Conservation (phyloP, 345 rosid genomes). For the Microthlaspi erraticum region DNA sequence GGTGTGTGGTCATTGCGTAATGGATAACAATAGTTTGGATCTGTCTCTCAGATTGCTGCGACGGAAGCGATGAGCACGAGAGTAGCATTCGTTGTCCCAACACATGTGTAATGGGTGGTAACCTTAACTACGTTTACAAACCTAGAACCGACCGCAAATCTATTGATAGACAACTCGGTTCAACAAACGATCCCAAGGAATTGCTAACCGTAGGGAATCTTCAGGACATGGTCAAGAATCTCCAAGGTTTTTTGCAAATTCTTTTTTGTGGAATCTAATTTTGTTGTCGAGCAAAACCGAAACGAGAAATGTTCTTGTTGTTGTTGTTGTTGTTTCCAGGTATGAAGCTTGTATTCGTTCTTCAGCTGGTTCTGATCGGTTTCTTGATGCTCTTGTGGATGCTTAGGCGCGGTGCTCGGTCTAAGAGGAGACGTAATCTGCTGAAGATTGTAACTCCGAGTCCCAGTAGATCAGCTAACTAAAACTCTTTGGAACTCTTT, state of each 20-base stretch:
- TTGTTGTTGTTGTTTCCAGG: constrained; percentile 52
- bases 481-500: constrained; percentile 1
- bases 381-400: constrained; percentile 41
- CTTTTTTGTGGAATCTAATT: constrained; percentile 46
- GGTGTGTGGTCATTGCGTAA: background rate
- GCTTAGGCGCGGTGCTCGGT: constrained; percentile 34
- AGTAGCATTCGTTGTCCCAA: constrained; percentile 43
- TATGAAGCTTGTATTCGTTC: constrained; percentile 45
- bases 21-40: constrained; percentile 18
- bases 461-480: constrained; percentile 24
- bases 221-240: constrained; percentile 41
- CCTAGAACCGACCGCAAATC: constrained; percentile 43
- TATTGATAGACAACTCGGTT: constrained; percentile 24
- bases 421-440: constrained; percentile 35
- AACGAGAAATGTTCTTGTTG: constrained; percentile 17
- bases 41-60: constrained; percentile 45
- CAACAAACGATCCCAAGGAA: constrained; percentile 40
- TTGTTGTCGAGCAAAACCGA: background rate
- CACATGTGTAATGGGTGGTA: constrained; percentile 60
- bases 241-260: constrained; percentile 47
- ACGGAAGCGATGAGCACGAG: constrained; percentile 48
- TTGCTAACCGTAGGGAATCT: constrained; percentile 1
- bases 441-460: constrained; percentile 6
- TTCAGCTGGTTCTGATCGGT: constrained; percentile 41
- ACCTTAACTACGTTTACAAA: constrained; percentile 63